Conservation (phyloP, 2,329 filamentous ascomycete species). For the Penicillium sp. region DNA sequence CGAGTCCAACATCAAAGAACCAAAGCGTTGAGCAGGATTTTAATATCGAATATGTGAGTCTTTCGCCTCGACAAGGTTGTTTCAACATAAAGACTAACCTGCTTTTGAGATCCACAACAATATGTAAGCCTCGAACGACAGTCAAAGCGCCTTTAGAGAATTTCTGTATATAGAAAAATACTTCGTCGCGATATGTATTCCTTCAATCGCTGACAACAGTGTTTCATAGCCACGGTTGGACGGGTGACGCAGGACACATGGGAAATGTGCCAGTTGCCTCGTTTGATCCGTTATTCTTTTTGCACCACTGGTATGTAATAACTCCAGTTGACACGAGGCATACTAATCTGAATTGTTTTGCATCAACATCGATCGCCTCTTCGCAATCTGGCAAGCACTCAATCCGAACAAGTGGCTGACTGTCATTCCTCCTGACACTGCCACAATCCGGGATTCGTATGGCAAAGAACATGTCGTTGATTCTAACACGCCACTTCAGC, state of each 20-base stretch:
- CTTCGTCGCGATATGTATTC: not conserved
- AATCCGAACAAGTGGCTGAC: constrained; percentile 8
- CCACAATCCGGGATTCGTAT: constrained; percentile 5
- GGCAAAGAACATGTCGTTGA: constrained; percentile 4
- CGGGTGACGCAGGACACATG: constrained; percentile 65
- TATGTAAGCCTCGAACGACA: constrained; percentile 23
- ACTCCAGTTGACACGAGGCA: not conserved
- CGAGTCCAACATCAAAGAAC: constrained; percentile 19
- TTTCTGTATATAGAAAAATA: not conserved
- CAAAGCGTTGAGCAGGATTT: constrained; percentile 13
- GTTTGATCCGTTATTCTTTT: constrained; percentile 76
- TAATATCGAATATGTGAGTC: constrained; percentile 24
- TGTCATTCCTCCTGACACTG: constrained; percentile 3
- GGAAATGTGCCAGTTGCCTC: constrained; percentile 69
- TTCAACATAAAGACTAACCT: not conserved
- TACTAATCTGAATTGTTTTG: not conserved
- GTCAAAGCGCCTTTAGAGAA: too few relatives aligned
- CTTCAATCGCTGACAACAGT: not conserved
- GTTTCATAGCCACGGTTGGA: constrained; percentile 46
- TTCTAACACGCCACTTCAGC: constrained; percentile 3
- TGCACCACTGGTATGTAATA: constrained; percentile 61
- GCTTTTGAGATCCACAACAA: constrained; percentile 41
- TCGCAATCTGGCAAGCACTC: constrained; percentile 16
- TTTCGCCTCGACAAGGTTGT: constrained; percentile 35
- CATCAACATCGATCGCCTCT: constrained; percentile 20